phyloP scores from a whole-genome alignment of 2,329 filamentous ascomycete genomes.

The Teratosphaeria pseudoeucalypti region DNA sequence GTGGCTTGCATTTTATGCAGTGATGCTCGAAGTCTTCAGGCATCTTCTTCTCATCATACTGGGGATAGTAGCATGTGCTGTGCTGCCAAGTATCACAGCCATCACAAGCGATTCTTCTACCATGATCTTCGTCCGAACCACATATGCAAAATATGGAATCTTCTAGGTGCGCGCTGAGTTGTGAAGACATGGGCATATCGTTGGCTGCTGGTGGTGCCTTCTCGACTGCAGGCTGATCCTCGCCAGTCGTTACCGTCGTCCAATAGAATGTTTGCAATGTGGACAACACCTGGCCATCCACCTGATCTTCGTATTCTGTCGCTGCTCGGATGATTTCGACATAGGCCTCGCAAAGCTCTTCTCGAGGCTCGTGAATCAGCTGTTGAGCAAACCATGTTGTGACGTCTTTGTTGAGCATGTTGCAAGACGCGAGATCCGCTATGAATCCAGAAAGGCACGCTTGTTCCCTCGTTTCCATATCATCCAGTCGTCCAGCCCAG shows the following conservation, averaged over 20 bases:
- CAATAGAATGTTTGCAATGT: conserved; percentile 1
- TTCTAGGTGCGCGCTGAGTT: background rate
- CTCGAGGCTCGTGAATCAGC: conserved; percentile 20
- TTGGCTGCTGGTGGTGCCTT: background rate
- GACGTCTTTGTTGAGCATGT: conserved; percentile 28
- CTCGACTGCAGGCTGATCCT: background rate
- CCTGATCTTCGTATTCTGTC: background rate
- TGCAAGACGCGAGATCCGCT: conserved; percentile 27
- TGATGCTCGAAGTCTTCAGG: conserved; percentile 58
- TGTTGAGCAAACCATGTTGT: conserved; percentile 35
- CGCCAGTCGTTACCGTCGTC: background rate
- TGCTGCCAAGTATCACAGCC: conserved; percentile 96
- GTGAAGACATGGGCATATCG: background rate
- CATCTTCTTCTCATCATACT: conserved; percentile 47
- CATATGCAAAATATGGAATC: conserved; percentile 59
- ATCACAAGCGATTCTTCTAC: conserved; percentile 93
- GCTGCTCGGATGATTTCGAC: conserved; percentile 15
- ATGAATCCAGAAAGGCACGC: conserved; percentile 35
- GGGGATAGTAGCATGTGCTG: conserved; percentile 89
- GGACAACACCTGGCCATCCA: background rate
- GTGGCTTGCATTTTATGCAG: conserved; percentile 78
- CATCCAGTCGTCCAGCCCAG: conserved; percentile 26
- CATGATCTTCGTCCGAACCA: conserved; percentile 84
- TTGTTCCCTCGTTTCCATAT: conserved; percentile 25
- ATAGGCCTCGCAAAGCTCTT: conserved; percentile 28